Percentiles rank a stretch among this genome's conserved stretches.
These are phyloP conservation scores for Sugiyamaella paludigena DNA, from an alignment of 1,139 yeast species.

Conservation along the genomic window DNA sequence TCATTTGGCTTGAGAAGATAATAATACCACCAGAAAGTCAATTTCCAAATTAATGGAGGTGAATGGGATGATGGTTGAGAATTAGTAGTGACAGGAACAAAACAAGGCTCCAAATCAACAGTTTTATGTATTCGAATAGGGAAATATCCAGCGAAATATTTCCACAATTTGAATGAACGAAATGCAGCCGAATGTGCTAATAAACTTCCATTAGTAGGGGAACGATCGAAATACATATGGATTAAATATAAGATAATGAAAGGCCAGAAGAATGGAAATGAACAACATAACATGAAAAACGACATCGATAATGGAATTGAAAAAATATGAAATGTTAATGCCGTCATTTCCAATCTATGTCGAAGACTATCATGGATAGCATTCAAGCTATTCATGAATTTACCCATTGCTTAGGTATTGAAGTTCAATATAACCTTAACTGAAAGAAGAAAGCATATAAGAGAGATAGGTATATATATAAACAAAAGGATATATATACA, in stretches of 20 bases:
- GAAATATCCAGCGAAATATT: slow-evolving; percentile 70
- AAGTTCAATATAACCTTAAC: neutral
- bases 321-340: slow-evolving; percentile 73
- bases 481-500: neutral
- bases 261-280: slow-evolving; percentile 73
- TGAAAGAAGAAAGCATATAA: neutral
- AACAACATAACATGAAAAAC: slow-evolving; percentile 54
- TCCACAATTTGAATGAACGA: slow-evolving; percentile 64
- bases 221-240: slow-evolving; percentile 58
- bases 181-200: slow-evolving; percentile 57
- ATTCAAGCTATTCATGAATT: neutral
- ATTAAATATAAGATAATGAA: slow-evolving; percentile 48
- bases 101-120: slow-evolving; percentile 72
- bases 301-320: slow-evolving; percentile 62
- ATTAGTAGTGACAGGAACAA: slow-evolving; percentile 29
- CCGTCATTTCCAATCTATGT: slow-evolving; percentile 65
- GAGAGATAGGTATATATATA: neutral
- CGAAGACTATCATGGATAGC: slow-evolving; percentile 1
- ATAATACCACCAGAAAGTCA: slow-evolving; percentile 32
- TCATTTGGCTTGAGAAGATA: slow-evolving; percentile 17
- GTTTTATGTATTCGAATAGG: slow-evolving; percentile 77
- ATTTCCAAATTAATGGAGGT: slow-evolving; percentile 23
- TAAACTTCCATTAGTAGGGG: slow-evolving; percentile 70
- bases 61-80: slow-evolving; percentile 2
- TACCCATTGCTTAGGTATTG: neutral